Evolutionary conservation across 305 asterid genomes (phyloP), one percentile per base, ranked within the genome.

Genomic region (Solanum hybrid): DNA sequence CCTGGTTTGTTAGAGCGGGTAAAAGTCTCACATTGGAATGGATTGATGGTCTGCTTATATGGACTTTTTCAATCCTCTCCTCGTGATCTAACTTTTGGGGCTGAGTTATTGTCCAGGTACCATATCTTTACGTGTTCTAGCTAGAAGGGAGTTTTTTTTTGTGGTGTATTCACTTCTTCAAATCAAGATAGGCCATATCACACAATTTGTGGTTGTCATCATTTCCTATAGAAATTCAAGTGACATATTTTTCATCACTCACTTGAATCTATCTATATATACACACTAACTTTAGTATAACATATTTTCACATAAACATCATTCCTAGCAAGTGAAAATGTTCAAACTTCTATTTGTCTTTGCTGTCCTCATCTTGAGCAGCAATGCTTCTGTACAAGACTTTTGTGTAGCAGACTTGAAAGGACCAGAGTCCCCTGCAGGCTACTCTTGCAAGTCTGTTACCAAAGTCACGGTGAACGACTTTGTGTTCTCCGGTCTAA

Each of bases 371-470:
- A 3, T 89, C 86, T 8, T 88, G 85, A 29, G 92, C 31, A 83
- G 90, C 90, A 64, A 93, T 64, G 96, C 95, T 18, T 51, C 94
- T 4, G 97, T 93, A 36, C 90, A 91, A 13, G 99, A 96, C 92
- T 96, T 95, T 91, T 95, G 98, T 79, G 96, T 96, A 5, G 98
- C 92, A 11, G 94, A 95, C 90, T 28, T 91, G 10, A 88, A 79
- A 4, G 94, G 89, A 90, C 97, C 96, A 4, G 46, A 91, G n/a
- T 88, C 94, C 51, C 95, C 95, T 7, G 88, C 96, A 5, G 97
- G 97, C 81, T 95, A 92, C 94, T 80, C 94, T 6, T 96, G 97
- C 98, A 95, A 96, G 93, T 89, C 18, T 80, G 91, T 93, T 3
- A 92, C 91, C 11, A 92, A 93, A 26, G 96, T 95, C 39, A 93